phyloP scores from a whole-genome alignment of 1,284 basidiomycete genomes.

The Chondrostereum purpureum region DNA sequence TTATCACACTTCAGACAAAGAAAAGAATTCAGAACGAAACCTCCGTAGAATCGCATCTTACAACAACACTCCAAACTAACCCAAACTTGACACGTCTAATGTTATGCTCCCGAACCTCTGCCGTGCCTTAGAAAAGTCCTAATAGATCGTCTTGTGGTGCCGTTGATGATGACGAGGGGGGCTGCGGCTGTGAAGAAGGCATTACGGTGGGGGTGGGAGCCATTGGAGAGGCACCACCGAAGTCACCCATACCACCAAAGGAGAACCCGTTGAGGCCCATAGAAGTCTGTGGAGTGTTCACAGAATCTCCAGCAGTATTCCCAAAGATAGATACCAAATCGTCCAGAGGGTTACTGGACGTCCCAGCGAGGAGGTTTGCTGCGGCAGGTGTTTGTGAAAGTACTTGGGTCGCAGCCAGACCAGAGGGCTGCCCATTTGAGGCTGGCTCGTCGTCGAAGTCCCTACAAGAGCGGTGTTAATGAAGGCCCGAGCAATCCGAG shows the following conservation, averaged over 20 bases:
- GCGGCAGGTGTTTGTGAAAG: constrained; percentile 68
- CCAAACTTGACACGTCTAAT: no score
- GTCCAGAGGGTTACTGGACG: constrained; percentile 81
- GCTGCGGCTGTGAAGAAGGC: constrained; percentile 16
- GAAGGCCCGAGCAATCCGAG: not conserved
- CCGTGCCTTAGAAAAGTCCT: constrained; percentile 34
- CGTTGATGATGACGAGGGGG: constrained; percentile 15
- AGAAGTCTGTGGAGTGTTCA: constrained; percentile 19
- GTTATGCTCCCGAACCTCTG: no score
- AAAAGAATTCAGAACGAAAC: no score
- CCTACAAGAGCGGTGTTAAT: constrained; percentile 17
- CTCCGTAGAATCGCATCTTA: no score
- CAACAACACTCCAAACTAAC: no score
- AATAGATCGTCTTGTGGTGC: constrained; percentile 38
- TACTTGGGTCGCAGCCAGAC: constrained; percentile 68
- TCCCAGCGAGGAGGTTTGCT: constrained; percentile 60
- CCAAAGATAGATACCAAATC: constrained; percentile 89
- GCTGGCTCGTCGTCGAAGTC: constrained; percentile 80
- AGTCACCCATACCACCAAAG: constrained; percentile 14
- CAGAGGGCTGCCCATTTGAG: constrained; percentile 56
- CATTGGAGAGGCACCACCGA: constrained; percentile 15
- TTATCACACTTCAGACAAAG: no score
- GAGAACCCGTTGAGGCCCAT: constrained; percentile 13
- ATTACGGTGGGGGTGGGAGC: constrained; percentile 14
- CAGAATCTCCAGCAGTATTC: constrained; percentile 16